Conservation (phyloP, 805 yeast species). For the Torulaspora quercuum region DNA sequence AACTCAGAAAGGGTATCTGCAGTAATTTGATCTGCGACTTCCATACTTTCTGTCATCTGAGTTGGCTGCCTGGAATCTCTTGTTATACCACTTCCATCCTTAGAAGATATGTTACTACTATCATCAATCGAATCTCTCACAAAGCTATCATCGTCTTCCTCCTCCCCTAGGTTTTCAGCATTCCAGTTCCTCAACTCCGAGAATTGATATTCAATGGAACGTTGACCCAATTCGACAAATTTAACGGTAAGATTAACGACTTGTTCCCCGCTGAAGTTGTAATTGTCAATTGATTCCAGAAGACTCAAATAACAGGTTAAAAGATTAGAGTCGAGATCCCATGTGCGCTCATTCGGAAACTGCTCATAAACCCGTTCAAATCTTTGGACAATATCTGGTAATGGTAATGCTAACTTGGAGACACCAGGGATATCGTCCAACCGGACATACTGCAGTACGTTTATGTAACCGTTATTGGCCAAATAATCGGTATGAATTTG, state of each 20-base stretch:
- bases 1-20: slow-evolving; percentile 26
- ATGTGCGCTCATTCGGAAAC: slow-evolving; percentile 21
- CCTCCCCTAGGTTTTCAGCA: neutral
- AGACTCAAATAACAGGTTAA: slow-evolving; percentile 27
- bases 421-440: slow-evolving; percentile 26
- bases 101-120: slow-evolving; percentile 1
- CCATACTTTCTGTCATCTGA: slow-evolving; percentile 21
- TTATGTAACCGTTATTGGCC: slow-evolving; percentile 32
- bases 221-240: slow-evolving; percentile 19
- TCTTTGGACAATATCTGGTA: slow-evolving; percentile 22
- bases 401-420: slow-evolving; percentile 13
- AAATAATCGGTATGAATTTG: slow-evolving; percentile 32
- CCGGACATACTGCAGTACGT: slow-evolving; percentile 29
- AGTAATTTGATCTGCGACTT: slow-evolving; percentile 31
- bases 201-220: slow-evolving; percentile 19
- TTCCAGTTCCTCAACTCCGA: slow-evolving; percentile 18
- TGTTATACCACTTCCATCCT: slow-evolving; percentile 22
- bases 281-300: slow-evolving; percentile 23
- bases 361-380: slow-evolving; percentile 23
- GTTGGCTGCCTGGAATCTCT: slow-evolving; percentile 7
- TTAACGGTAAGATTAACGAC: slow-evolving; percentile 19
- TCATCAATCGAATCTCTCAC: neutral
- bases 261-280: slow-evolving; percentile 15
- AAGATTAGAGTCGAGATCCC: slow-evolving; percentile 36
- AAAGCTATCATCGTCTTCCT: slow-evolving; percentile 4